Evolutionary conservation across 495 filamentous ascomycete species (phyloP).

Genomic region (Aspergillus haitiensis): DNA sequence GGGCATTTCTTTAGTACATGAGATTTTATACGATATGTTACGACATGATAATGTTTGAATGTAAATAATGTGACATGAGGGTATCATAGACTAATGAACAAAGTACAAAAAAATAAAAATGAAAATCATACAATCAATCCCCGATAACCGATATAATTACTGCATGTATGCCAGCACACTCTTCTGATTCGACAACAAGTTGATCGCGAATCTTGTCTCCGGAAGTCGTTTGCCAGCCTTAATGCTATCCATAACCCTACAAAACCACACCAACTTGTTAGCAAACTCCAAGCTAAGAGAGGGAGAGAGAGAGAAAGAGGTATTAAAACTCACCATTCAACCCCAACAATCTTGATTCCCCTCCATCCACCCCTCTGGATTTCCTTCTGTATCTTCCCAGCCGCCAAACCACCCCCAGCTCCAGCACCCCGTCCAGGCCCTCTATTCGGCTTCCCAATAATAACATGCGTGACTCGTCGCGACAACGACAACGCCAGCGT

Average conservation of each 20-base stretch:
- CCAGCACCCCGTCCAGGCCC: constrained; percentile 42
- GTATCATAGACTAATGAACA: constrained; percentile 21
- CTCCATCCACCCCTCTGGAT: constrained; percentile 57
- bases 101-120: constrained; percentile 10
- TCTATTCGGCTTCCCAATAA: constrained; percentile 64
- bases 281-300: constrained; percentile 6
- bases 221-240: constrained; percentile 70
- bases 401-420: constrained; percentile 77
- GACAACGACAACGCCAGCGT: constrained; percentile 64
- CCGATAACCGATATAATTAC: constrained; percentile 9
- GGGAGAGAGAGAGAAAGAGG: constrained; percentile 16
- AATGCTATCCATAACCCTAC: constrained; percentile 77
- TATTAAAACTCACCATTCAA: constrained; percentile 66
- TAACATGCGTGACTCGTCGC: constrained; percentile 82
- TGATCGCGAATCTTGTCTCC: constrained; percentile 68
- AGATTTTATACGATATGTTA: constrained; percentile 24
- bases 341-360: constrained; percentile 77
- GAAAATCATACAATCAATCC: constrained; percentile 14
- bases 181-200: constrained; percentile 55
- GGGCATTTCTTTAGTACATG: constrained; percentile 27
- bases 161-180: constrained; percentile 55
- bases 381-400: constrained; percentile 80
- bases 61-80: constrained; percentile 32
- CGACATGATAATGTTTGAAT: constrained; percentile 29
- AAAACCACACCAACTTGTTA: neutral